Conservation (phyloP, 768 basidiomycete species). For the Serendipita indica region DNA sequence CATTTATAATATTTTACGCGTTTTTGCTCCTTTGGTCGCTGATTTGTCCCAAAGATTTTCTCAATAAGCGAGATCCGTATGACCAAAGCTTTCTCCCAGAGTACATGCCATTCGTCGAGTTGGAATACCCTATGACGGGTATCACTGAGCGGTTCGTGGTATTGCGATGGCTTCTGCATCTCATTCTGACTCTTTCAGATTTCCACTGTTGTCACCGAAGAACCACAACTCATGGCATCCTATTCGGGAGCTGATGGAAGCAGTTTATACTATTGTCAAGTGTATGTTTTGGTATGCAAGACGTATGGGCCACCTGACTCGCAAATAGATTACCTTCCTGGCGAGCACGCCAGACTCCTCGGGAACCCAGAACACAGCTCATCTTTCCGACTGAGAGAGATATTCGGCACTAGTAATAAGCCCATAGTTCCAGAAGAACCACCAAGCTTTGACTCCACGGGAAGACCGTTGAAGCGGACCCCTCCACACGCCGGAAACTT, state of each 20-base stretch:
- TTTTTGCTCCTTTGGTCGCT: slow-evolving; percentile 14
- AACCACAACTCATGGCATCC: slow-evolving; percentile 83
- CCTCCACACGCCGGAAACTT: slow-evolving; percentile 22
- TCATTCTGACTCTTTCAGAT: slow-evolving; percentile 29
- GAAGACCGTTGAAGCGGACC: not conserved
- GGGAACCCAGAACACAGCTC: not conserved
- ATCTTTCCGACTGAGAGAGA: not conserved
- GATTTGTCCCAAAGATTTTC: slow-evolving; percentile 47
- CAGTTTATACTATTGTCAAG: slow-evolving; percentile 57
- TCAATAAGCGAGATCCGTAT: slow-evolving; percentile 43
- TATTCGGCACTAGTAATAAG: not conserved
- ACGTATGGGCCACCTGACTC: not conserved
- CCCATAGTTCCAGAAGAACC: not conserved
- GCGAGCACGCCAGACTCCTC: not conserved
- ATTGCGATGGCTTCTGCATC: not conserved
- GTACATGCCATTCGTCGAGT: slow-evolving; percentile 46
- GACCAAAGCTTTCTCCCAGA: slow-evolving; percentile 49
- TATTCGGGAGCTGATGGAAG: slow-evolving; percentile 60
- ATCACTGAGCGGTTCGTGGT: slow-evolving; percentile 48
- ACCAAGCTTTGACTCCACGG: not conserved
- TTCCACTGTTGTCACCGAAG: slow-evolving; percentile 61
- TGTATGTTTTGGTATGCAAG: slow-evolving; percentile 27
- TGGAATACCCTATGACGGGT: slow-evolving; percentile 64
- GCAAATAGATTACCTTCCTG: not conserved
- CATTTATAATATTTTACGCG: not conserved